Evolutionary conservation across 202 grass and related monocot species (phyloP).

Genomic region (Dendrocalamus latiflorus): DNA sequence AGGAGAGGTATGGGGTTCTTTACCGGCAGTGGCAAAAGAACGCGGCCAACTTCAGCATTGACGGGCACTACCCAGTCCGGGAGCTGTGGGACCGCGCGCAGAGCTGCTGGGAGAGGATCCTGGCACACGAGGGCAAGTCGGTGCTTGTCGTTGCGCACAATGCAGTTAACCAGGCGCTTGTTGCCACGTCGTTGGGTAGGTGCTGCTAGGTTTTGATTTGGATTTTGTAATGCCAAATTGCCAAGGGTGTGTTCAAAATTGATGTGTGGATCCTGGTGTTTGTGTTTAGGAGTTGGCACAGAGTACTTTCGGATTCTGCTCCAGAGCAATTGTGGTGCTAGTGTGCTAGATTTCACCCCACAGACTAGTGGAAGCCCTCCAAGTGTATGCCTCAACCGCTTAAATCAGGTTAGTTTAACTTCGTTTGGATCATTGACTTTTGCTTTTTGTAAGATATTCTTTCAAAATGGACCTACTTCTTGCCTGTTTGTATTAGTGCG

Average conservation of each 20-base stretch:
- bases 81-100: slow-evolving; percentile 61
- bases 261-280: background rate
- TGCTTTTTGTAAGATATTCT: background rate
- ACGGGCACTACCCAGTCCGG: slow-evolving; percentile 77
- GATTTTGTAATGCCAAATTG: too few species aligned
- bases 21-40: slow-evolving; percentile 73
- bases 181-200: too few species aligned
- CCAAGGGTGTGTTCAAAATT: too few species aligned
- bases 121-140: too few species aligned
- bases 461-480: background rate
- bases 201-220: too few species aligned
- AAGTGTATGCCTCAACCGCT: slow-evolving; percentile 76
- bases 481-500: background rate
- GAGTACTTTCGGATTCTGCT: too few species aligned
- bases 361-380: too few species aligned
- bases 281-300: too few species aligned
- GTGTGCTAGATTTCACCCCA: slow-evolving; percentile 87
- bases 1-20: slow-evolving; percentile 59
- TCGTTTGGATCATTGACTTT: background rate
- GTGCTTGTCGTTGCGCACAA: too few species aligned
- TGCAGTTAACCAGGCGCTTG: too few species aligned
- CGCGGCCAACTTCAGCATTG: slow-evolving; percentile 60
- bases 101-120: too few species aligned
- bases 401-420: slow-evolving; percentile 67
- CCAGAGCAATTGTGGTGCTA: too few species aligned